Evolutionary conservation across 805 yeast species (phyloP), one percentile per base, ranked within the genome.

Genomic region (Hanseniaspora nectarophila): DNA sequence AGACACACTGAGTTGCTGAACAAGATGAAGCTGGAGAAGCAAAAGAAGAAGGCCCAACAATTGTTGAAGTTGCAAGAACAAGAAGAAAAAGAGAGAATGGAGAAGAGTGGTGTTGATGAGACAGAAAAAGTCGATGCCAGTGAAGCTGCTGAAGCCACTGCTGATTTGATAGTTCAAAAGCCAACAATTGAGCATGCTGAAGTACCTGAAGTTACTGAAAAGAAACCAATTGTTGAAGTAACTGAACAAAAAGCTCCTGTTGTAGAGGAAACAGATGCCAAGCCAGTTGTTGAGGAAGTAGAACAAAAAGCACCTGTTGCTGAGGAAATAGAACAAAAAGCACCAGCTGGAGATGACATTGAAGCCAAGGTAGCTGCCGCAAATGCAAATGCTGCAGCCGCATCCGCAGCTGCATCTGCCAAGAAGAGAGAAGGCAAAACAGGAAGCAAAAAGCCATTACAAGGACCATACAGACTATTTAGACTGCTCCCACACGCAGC

Each of bases 381-480:
- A n/a, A n/a, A n/a, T n/a, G n/a, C n/a, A n/a, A n/a, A n/a, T n/a
- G n/a, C n/a, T n/a, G n/a, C n/a, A n/a, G n/a, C n/a, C n/a, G n/a
- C n/a, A n/a, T n/a, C 34, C 15, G 16, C 46, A 2, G 35, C 46
- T 5, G n/a, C 21, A 12, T n/a, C 56, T 20, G 55, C 51, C 49
- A 23, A 45, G 58, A 39, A 53, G 60, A n/a, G 28, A 58, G 16
- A 69, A 69, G 55, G 32, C 24, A 45, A 52, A 13, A 21, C 46
- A 13, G 23, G 42, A n/a, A 66, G 59, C 23, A 63, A 60, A 52
- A 77, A 76, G 58, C 81, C 79, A 56, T 78, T 83, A 23, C 88
- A 83, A 60, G 95, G 95, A 6, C 90, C 92, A 10, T 85, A 85
- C 67, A 72, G 95, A 62, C 69, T 85, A 57, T 77, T 85, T 81